Conservation (phyloP, 495 filamentous ascomycete genomes). For the Podospora didyma region DNA sequence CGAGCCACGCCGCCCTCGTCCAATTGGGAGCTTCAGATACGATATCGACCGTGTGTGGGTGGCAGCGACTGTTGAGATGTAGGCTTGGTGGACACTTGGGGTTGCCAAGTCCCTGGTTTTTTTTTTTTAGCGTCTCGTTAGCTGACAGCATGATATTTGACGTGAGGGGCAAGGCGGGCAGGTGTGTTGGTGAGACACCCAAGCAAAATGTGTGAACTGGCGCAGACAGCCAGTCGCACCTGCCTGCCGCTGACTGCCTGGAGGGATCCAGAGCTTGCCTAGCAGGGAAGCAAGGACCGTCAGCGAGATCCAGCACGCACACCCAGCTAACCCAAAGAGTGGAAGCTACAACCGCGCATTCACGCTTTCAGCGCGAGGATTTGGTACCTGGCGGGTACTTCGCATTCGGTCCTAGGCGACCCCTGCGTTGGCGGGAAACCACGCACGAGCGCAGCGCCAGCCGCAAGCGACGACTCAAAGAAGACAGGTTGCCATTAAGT, state of each 20-base stretch:
- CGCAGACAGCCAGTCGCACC: no score
- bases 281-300: slow-evolving; percentile 13
- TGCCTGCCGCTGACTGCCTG: neutral
- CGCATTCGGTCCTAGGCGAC: neutral
- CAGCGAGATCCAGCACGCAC: neutral
- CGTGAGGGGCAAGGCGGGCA: neutral
- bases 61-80: neutral
- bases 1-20: neutral
- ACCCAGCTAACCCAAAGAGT: slow-evolving; percentile 13
- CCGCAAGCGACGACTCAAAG: neutral
- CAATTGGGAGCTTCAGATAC: neutral
- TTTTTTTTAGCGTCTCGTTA: neutral
- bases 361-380: no score
- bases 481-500: neutral
- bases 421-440: no score
- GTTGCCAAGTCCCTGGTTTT: neutral
- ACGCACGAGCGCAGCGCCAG: neutral
- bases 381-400: slow-evolving; percentile 12
- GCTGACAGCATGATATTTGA: neutral
- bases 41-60: neutral
- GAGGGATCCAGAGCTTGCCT: slow-evolving; percentile 4
- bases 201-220: no score
- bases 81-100: neutral
- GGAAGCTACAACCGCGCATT: slow-evolving; percentile 4
- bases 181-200: no score